Evolutionary conservation across 805 yeast genomes (phyloP).

Genomic region (Wickerhamiella azymoides): DNA sequence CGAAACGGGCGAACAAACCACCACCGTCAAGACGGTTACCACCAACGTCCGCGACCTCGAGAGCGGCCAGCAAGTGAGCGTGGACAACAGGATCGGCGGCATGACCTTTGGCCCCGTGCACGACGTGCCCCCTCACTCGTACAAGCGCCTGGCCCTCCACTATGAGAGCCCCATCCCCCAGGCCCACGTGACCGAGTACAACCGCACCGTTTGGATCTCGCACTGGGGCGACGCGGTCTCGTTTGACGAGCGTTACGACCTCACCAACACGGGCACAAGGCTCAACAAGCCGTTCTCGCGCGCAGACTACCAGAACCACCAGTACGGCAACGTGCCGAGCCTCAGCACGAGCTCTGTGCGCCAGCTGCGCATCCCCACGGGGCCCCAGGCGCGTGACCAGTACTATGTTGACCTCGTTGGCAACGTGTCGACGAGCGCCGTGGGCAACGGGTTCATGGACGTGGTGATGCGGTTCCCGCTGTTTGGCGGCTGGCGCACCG

Average conservation of each 20-base stretch:
- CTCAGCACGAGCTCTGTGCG: slow-evolving; percentile 46
- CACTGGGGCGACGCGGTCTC: slow-evolving; percentile 62
- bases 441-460: slow-evolving; percentile 26
- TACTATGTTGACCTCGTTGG: slow-evolving; percentile 87
- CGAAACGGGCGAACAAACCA: slow-evolving; percentile 34
- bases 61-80: slow-evolving; percentile 17
- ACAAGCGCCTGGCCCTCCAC: slow-evolving; percentile 38
- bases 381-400: slow-evolving; percentile 41
- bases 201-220: slow-evolving; percentile 78
- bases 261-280: slow-evolving; percentile 61
- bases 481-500: slow-evolving; percentile 91
- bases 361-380: slow-evolving; percentile 44
- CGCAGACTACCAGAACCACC: slow-evolving; percentile 42
- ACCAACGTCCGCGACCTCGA: slow-evolving; percentile 35
- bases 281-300: slow-evolving; percentile 54
- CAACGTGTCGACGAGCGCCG: slow-evolving; percentile 62
- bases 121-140: slow-evolving; percentile 33
- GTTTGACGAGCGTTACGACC: slow-evolving; percentile 75
- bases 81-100: slow-evolving; percentile 16
- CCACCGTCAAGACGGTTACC: slow-evolving; percentile 33
- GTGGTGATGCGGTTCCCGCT: slow-evolving; percentile 85
- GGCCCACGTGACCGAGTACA: slow-evolving; percentile 41
- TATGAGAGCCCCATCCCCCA: slow-evolving; percentile 58
- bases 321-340: slow-evolving; percentile 31
- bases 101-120: slow-evolving; percentile 42